These are phyloP conservation scores for Celoporthe dispersa DNA, from an alignment of 2,329 filamentous ascomycete species.

Conservation along the genomic window DNA sequence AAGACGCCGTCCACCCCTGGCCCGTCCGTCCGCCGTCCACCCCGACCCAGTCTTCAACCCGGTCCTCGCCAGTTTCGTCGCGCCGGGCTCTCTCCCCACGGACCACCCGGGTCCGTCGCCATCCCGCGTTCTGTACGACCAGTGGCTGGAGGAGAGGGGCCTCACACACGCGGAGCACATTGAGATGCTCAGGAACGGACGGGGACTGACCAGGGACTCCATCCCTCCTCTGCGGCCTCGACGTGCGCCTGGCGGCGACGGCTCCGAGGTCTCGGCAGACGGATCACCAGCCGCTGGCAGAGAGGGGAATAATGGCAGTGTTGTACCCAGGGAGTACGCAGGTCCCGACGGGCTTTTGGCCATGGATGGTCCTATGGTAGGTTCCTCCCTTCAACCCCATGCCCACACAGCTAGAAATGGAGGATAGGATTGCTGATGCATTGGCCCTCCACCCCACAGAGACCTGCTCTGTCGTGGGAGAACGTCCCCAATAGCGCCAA, in stretches of 20 bases:
- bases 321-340: not conserved
- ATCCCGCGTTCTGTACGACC: slow-evolving; percentile 19
- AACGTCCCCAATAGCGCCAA: slow-evolving; percentile 32
- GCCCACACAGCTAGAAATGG: too few relatives aligned
- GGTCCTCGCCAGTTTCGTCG: slow-evolving; percentile 33
- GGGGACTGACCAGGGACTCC: not conserved
- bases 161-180: slow-evolving; percentile 4
- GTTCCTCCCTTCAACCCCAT: too few relatives aligned
- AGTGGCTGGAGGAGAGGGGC: slow-evolving; percentile 14
- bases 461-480: slow-evolving; percentile 28
- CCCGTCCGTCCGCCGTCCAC: slow-evolving; percentile 32
- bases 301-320: not conserved
- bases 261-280: too few relatives aligned
- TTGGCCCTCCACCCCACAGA: not conserved
- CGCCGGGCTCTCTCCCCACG: slow-evolving; percentile 34
- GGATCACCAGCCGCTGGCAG: too few relatives aligned
- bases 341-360: too few relatives aligned
- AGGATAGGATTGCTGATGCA: slow-evolving; percentile 6
- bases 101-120: slow-evolving; percentile 33
- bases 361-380: not conserved
- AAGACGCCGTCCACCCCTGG: slow-evolving; percentile 29
- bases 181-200: not conserved
- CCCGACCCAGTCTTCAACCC: slow-evolving; percentile 35
- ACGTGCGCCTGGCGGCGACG: too few relatives aligned
- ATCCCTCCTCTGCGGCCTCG: not conserved